Conservation (phyloP, 768 basidiomycete species). For the Aureoboletus auriporus region DNA sequence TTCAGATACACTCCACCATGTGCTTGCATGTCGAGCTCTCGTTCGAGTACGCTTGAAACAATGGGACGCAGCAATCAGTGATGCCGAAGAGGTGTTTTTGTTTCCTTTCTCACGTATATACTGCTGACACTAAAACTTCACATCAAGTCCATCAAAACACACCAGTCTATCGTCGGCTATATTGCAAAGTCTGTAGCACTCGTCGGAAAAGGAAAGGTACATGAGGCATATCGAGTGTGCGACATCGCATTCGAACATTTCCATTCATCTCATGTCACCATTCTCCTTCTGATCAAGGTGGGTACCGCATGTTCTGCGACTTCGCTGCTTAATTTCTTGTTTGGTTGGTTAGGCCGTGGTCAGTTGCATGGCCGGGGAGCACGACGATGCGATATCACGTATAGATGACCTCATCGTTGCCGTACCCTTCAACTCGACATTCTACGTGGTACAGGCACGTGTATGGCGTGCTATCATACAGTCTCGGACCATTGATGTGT, state of each 20-base stretch:
- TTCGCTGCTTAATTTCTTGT: not conserved
- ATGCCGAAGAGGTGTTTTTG: slow-evolving; percentile 5
- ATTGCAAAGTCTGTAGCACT: slow-evolving; percentile 5
- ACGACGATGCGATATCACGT: not conserved
- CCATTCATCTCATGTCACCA: not conserved
- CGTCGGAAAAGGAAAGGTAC: not conserved
- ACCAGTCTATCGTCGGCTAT: not conserved
- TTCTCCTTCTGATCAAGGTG: slow-evolving; percentile 1
- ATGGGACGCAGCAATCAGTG: not conserved
- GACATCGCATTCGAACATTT: slow-evolving; percentile 1
- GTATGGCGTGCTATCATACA: too few relatives aligned
- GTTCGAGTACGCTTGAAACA: not conserved
- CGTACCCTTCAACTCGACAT: not conserved
- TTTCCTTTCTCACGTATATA: too few relatives aligned
- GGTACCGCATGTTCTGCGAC: not conserved
- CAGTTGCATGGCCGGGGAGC: not conserved
- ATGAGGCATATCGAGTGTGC: not conserved
- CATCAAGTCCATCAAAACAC: slow-evolving; percentile 2
- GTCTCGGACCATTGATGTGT: not conserved
- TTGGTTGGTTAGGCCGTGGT: not conserved
- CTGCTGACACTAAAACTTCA: not conserved
- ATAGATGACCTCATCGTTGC: not conserved
- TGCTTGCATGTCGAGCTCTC: slow-evolving; percentile 4
- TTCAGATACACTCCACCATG: not conserved
- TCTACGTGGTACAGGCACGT: not conserved